A percentile compares a stretch with the other conserved stretches of the same genome.
Evolutionary conservation across 768 basidiomycete species (phyloP).

Genomic region (Boletellus emodensis): DNA sequence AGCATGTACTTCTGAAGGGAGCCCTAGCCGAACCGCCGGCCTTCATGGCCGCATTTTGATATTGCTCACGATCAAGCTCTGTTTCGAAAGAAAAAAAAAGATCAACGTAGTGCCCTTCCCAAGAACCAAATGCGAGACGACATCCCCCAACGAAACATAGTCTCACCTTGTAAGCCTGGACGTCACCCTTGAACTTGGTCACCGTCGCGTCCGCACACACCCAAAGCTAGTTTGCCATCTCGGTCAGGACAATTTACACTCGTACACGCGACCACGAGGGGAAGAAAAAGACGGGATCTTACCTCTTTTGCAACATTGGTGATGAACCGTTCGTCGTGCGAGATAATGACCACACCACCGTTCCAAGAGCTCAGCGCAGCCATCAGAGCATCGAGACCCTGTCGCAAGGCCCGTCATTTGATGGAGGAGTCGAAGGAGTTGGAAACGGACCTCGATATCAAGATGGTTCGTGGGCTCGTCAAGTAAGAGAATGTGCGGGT

Average conservation of each 20-base stretch:
- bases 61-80: constrained; percentile 75
- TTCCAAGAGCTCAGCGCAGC: constrained; percentile 74
- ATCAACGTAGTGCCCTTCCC: neutral
- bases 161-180: constrained; percentile 83
- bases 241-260: constrained; percentile 1
- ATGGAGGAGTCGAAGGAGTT: neutral
- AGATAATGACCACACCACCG: constrained; percentile 89
- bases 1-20: too few relatives aligned
- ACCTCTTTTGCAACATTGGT: constrained; percentile 86
- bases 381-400: constrained; percentile 97
- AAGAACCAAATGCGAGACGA: neutral
- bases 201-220: constrained; percentile 85
- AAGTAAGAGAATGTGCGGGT: constrained; percentile 87
- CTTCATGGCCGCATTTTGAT: constrained; percentile 52
- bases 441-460: constrained; percentile 74
- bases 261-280: too few relatives aligned
- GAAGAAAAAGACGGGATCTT: neutral
- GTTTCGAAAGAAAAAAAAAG: neutral
- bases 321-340: constrained; percentile 95
- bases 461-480: constrained; percentile 98
- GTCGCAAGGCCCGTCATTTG: constrained; percentile 6
- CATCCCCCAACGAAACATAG: neutral
- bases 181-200: constrained; percentile 83
- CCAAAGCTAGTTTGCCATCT: constrained; percentile 61
- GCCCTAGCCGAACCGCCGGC: neutral